Conservation (phyloP, 208 protist genomes). For the Vickermania spadyakhi region DNA sequence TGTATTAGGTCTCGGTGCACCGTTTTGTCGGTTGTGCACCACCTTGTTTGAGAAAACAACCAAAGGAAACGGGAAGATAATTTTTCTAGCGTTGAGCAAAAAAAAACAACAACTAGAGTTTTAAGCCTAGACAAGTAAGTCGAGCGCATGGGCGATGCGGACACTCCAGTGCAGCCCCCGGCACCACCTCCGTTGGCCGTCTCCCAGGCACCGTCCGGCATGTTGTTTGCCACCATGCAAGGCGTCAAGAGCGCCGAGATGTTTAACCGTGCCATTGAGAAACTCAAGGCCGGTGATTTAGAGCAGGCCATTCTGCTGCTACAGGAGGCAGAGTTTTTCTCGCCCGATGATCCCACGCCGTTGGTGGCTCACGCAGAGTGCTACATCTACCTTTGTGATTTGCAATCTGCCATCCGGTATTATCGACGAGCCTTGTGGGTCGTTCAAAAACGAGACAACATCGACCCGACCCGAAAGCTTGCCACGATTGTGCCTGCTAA, state of each 20-base stretch:
- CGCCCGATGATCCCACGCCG: constrained; percentile 53
- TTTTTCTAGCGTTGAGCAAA: too few relatives aligned
- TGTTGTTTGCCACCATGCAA: neutral
- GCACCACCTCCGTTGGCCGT: neutral
- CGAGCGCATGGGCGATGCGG: too few relatives aligned
- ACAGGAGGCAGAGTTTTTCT: constrained; percentile 64
- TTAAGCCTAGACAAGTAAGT: too few relatives aligned
- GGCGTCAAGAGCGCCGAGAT: constrained; percentile 1
- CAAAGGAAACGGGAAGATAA: too few relatives aligned
- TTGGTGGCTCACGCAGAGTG: constrained; percentile 72
- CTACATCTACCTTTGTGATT: constrained; percentile 72
- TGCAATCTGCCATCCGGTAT: constrained; percentile 69
- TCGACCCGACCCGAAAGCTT: neutral
- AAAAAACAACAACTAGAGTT: too few relatives aligned
- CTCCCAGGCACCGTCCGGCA: neutral
- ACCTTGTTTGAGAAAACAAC: too few relatives aligned
- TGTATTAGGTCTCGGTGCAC: too few relatives aligned
- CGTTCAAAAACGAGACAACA: constrained; percentile 11
- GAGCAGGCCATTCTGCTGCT: constrained; percentile 53
- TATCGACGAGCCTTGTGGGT: constrained; percentile 77
- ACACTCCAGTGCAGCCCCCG: too few relatives aligned
- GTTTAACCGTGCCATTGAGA: neutral
- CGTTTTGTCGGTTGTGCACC: too few relatives aligned
- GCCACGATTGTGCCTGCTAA: neutral
- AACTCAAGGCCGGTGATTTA: constrained; percentile 18